Evolutionary conservation across 2,329 filamentous ascomycete genomes (phyloP).

Genomic region (Colletotrichum graminicola): DNA sequence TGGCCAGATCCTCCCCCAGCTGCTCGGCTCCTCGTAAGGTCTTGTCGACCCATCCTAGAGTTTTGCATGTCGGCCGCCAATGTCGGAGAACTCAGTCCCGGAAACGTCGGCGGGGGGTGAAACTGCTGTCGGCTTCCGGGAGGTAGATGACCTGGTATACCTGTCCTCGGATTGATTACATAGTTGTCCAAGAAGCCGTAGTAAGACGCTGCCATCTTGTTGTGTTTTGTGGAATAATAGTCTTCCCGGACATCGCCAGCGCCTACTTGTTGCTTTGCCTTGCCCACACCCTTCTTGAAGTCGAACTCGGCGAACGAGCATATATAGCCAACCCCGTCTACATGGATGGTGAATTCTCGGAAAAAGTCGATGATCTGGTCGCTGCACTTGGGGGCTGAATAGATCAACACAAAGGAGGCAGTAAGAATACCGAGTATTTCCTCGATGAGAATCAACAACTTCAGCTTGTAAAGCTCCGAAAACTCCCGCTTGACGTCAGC

Average conservation of each 20-base stretch:
- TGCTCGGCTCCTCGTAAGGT: conserved; percentile 59
- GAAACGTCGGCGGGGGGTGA: conserved; percentile 81
- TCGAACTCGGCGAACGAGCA: conserved; percentile 98
- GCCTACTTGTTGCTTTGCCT: conserved; percentile 54
- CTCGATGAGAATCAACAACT: conserved; percentile 90
- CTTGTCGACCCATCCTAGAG: conserved; percentile 61
- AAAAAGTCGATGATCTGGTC: conserved; percentile 98
- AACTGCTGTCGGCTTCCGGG: conserved; percentile 70
- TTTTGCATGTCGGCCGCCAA: conserved; percentile 67
- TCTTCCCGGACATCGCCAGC: conserved; percentile 80
- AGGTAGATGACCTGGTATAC: conserved; percentile 71
- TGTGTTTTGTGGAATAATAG: conserved; percentile 94
- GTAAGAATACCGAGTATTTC: conserved; percentile 93
- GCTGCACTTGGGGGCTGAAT: conserved; percentile 87
- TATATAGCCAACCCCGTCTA: conserved; percentile 94
- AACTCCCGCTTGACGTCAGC: conserved; percentile 95
- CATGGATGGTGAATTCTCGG: conserved; percentile 95
- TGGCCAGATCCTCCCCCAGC: conserved; percentile 51
- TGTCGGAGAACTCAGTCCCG: conserved; percentile 75
- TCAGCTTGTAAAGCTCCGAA: conserved; percentile 89
- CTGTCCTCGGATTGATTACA: conserved; percentile 77
- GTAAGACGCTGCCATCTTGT: conserved; percentile 98
- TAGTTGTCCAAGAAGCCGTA: conserved; percentile 97
- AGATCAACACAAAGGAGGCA: conserved; percentile 89
- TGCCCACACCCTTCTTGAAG: conserved; percentile 83